phyloP scores from a whole-genome alignment of 2,329 filamentous ascomycete genomes.

The Aspergillus jensenii region DNA sequence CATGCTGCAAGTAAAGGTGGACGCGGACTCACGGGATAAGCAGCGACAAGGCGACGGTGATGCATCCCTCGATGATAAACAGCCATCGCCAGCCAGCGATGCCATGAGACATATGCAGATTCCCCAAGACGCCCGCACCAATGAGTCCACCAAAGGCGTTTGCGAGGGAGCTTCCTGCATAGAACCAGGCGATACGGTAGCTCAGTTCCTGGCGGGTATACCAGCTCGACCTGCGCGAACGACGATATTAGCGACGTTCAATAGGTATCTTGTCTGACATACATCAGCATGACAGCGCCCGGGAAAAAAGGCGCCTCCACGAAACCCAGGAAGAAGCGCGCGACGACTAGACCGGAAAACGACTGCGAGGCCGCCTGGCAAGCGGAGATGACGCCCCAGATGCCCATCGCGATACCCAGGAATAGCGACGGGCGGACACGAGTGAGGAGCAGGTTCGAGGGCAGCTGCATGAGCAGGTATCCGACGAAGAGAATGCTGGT shows the following conservation, averaged over 20 bases:
- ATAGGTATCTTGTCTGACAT: background rate
- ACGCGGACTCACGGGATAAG: slow-evolving; percentile 31
- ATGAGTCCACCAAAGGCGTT: slow-evolving; percentile 55
- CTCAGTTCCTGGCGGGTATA: slow-evolving; percentile 61
- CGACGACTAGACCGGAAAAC: slow-evolving; percentile 42
- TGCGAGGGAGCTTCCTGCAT: slow-evolving; percentile 49
- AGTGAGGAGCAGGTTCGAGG: slow-evolving; percentile 60
- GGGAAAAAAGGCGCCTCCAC: slow-evolving; percentile 55
- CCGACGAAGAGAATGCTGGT: slow-evolving; percentile 58
- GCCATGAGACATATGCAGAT: slow-evolving; percentile 27
- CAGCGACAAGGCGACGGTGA: slow-evolving; percentile 40
- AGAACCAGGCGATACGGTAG: slow-evolving; percentile 50
- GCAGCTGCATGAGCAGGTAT: slow-evolving; percentile 63
- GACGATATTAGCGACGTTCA: background rate
- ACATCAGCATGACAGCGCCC: slow-evolving; percentile 61
- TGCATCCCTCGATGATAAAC: slow-evolving; percentile 39
- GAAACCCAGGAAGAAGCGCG: slow-evolving; percentile 43
- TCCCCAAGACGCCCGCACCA: slow-evolving; percentile 51
- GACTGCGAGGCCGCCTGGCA: slow-evolving; percentile 38
- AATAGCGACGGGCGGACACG: slow-evolving; percentile 55
- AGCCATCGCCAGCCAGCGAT: slow-evolving; percentile 38
- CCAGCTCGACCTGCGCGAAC: slow-evolving; percentile 55
- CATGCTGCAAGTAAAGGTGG: too few species aligned
- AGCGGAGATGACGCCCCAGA: slow-evolving; percentile 37
- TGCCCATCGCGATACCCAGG: slow-evolving; percentile 43